A percentile compares a stretch with the other conserved stretches of the same genome.
phyloP scores from a whole-genome alignment of 1,284 basidiomycete genomes.

The Sanghuangporus weigelae region DNA sequence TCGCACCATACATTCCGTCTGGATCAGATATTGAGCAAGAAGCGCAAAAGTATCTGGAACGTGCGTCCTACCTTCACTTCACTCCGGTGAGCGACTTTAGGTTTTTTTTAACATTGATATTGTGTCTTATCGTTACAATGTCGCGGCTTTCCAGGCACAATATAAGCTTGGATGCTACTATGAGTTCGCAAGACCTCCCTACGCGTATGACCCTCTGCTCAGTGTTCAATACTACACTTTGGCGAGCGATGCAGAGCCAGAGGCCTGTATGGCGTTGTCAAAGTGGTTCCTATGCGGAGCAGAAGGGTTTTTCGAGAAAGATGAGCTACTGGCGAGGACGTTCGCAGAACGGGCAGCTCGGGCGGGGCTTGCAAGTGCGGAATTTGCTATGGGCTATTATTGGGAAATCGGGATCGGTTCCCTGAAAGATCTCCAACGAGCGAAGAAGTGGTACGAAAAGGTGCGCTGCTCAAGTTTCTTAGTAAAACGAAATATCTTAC shows the following conservation, averaged over 20 bases:
- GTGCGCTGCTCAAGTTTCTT: constrained; percentile 30
- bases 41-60: constrained; percentile 62
- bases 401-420: constrained; percentile 76
- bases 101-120: background rate
- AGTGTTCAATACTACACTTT: constrained; percentile 90
- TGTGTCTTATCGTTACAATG: background rate
- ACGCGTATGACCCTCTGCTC: constrained; percentile 84
- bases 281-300: constrained; percentile 95
- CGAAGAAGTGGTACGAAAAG: constrained; percentile 66
- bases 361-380: constrained; percentile 75
- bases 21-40: constrained; percentile 38
- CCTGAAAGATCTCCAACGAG: constrained; percentile 54
- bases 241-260: constrained; percentile 39
- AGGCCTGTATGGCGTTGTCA: constrained; percentile 92
- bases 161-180: constrained; percentile 92
- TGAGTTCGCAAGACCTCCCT: constrained; percentile 56
- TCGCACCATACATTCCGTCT: constrained; percentile 47
- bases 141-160: constrained; percentile 49
- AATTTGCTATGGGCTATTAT: constrained; percentile 95
- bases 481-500: background rate
- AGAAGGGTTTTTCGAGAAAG: constrained; percentile 78
- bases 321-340: constrained; percentile 80
- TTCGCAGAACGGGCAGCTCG: constrained; percentile 90
- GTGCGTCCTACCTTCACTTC: constrained; percentile 83
- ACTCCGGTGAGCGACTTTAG: constrained; percentile 77